Conservation (phyloP, 2,329 filamentous ascomycete species). For the Fonsecaea nubica region DNA sequence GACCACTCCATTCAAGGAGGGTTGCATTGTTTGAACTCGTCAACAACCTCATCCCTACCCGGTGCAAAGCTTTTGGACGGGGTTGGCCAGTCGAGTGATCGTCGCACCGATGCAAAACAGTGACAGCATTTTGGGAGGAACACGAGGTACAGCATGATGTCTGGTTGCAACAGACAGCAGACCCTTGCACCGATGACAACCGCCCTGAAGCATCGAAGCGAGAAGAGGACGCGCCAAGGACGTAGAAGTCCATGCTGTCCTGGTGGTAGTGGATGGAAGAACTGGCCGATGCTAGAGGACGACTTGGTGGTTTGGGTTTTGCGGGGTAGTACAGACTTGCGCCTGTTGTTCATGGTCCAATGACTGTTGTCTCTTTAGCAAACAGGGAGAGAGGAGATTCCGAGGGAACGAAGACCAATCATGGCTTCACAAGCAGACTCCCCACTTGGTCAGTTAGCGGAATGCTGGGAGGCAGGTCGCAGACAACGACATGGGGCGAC, state of each 20-base stretch:
- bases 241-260: not conserved
- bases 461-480: not conserved
- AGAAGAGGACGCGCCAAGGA: conserved; percentile 4
- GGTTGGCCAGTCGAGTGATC: not conserved
- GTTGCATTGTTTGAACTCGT: conserved; percentile 2
- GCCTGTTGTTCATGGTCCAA: not conserved
- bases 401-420: not conserved
- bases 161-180: not conserved
- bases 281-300: not conserved
- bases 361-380: conserved; percentile 1
- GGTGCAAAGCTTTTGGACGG: not conserved
- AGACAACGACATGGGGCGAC: not conserved
- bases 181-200: conserved; percentile 1
- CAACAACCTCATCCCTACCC: not conserved
- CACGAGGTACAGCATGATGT: not conserved
- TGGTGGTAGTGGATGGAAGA: not conserved
- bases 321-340: not conserved
- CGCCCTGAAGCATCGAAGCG: not conserved
- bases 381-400: conserved; percentile 1
- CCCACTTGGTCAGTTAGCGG: not conserved
- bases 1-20: not conserved
- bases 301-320: conserved; percentile 2
- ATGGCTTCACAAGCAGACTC: not conserved
- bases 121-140: conserved; percentile 1
- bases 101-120: conserved; percentile 10